phyloP scores from a whole-genome alignment of 768 basidiomycete species.

The Cystobasidium ongulense region DNA sequence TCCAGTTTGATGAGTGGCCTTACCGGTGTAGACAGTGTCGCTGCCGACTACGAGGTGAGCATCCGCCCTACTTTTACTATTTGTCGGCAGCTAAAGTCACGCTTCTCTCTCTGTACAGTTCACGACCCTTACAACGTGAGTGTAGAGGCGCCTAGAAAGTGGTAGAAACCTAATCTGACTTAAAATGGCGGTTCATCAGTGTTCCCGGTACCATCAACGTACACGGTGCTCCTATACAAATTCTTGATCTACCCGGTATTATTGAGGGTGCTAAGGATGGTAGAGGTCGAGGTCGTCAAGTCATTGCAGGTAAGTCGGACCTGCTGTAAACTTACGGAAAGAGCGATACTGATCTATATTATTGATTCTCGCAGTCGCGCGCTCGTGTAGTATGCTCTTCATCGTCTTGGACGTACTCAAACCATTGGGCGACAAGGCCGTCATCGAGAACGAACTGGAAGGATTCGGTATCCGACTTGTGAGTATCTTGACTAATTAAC shows the following conservation, averaged over 20 bases:
- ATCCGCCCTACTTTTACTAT: not conserved
- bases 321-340: constrained; percentile 50
- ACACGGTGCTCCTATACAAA: constrained; percentile 92
- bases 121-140: constrained; percentile 53
- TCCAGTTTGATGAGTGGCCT: constrained; percentile 74
- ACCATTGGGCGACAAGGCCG: constrained; percentile 70
- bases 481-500: not conserved
- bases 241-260: constrained; percentile 62
- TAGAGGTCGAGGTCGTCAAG: constrained; percentile 89
- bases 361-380: constrained; percentile 58
- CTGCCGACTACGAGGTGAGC: constrained; percentile 50
- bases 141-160: too few relatives aligned
- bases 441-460: constrained; percentile 88
- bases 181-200: constrained; percentile 52
- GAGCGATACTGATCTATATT: not conserved
- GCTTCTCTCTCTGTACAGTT: constrained; percentile 75
- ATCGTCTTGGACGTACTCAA: constrained; percentile 97
- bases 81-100: too few relatives aligned
- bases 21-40: constrained; percentile 93
- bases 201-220: constrained; percentile 91
- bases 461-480: constrained; percentile 74
- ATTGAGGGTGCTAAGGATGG: constrained; percentile 98
- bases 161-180: not conserved
- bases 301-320: constrained; percentile 43
- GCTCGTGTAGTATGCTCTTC: constrained; percentile 96